Conservation (phyloP, 768 basidiomycete species). For the Tubosaeta brunneosetosa region DNA sequence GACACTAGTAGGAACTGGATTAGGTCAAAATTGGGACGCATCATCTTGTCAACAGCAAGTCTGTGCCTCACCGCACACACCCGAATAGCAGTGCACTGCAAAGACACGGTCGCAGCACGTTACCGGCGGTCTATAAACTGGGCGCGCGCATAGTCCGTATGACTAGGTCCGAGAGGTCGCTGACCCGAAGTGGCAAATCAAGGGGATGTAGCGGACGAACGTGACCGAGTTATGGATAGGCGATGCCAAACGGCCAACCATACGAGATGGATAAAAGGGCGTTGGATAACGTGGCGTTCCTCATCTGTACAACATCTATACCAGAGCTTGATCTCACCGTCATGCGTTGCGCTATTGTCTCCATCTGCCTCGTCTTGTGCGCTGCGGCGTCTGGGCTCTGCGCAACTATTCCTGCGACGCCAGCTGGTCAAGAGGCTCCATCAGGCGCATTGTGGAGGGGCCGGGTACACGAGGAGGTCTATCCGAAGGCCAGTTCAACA, state of each 20-base stretch:
- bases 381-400: not conserved
- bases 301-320: not conserved
- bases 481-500: constrained; percentile 5
- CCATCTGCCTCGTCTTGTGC: not conserved
- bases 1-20: not conserved
- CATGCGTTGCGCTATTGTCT: constrained; percentile 13
- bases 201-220: not conserved
- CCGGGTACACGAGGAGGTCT: constrained; percentile 18
- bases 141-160: not conserved
- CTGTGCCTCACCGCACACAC: constrained; percentile 2
- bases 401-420: not conserved
- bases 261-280: constrained; percentile 12
- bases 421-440: not conserved
- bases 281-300: not conserved
- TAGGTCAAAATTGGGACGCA: not conserved
- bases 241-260: constrained; percentile 3
- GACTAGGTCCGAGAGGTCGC: not conserved
- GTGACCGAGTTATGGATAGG: not conserved
- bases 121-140: not conserved
- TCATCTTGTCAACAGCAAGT: not conserved
- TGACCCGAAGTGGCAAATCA: constrained; percentile 1
- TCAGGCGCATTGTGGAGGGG: constrained; percentile 16
- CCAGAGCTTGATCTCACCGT: constrained; percentile 4
- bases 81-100: constrained; percentile 8
- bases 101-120: not conserved